These are phyloP conservation scores for Candida sojae DNA, from an alignment of 1,139 yeast genomes.

Conservation along the genomic window DNA sequence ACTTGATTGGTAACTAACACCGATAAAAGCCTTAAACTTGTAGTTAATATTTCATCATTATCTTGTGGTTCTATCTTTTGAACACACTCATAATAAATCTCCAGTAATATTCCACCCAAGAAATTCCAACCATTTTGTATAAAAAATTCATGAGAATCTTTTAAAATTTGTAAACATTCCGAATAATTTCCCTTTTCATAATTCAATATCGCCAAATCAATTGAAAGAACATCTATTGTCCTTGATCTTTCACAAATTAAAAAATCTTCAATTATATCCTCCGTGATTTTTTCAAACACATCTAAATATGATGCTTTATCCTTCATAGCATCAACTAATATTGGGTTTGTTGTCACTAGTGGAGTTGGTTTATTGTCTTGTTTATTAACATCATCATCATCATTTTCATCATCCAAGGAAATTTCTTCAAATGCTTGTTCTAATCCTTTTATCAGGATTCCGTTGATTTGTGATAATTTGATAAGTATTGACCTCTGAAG, in stretches of 20 bases:
- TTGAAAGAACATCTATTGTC: constrained; percentile 70
- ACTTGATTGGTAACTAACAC: constrained; percentile 22
- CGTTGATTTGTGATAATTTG: constrained; percentile 34
- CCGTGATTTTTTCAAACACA: constrained; percentile 41
- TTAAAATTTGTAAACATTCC: constrained; percentile 62
- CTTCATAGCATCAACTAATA: constrained; percentile 5
- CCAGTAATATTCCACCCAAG: constrained; percentile 65
- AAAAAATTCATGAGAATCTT: constrained; percentile 69
- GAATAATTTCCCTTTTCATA: constrained; percentile 59
- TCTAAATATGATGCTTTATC: constrained; percentile 20
- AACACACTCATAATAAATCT: constrained; percentile 69
- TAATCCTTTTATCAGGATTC: constrained; percentile 33
- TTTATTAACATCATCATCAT: background rate
- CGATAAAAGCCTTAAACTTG: constrained; percentile 37
- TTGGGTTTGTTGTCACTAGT: constrained; percentile 1
- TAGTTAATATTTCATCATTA: constrained; percentile 26
- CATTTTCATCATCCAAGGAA: constrained; percentile 16
- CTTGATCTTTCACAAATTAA: constrained; percentile 53
- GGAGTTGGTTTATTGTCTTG: background rate
- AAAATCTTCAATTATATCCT: constrained; percentile 46
- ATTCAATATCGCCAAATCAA: constrained; percentile 78
- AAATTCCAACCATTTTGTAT: constrained; percentile 71
- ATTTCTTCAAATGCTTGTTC: constrained; percentile 26
- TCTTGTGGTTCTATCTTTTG: constrained; percentile 37
- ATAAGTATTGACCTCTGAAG: constrained; percentile 45